Evolutionary conservation across 2,329 filamentous ascomycete genomes (phyloP).

Genomic region (Apiospora marii): DNA sequence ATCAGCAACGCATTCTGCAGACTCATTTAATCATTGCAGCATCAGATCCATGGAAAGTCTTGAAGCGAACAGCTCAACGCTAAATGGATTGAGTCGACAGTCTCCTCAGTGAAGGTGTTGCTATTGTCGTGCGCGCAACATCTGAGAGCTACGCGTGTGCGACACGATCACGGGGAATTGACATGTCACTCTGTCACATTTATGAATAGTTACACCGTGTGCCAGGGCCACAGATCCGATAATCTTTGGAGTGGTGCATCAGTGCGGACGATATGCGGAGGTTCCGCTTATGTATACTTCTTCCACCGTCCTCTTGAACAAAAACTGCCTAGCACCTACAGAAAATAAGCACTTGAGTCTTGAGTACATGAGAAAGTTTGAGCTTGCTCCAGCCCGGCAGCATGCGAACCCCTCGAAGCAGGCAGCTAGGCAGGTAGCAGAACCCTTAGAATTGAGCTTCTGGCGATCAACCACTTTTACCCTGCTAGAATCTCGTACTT

Average conservation of each 20-base stretch:
- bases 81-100: background rate
- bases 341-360: no score
- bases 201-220: background rate
- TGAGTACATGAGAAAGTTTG: background rate
- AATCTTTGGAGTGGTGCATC: background rate
- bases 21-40: background rate
- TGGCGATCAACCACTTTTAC: background rate
- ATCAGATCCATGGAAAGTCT: background rate
- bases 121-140: background rate
- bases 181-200: background rate
- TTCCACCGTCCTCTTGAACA: background rate
- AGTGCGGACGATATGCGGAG: background rate
- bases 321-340: background rate
- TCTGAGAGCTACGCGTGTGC: conserved; percentile 1
- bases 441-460: conserved; percentile 6
- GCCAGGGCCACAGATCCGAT: background rate
- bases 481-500: background rate
- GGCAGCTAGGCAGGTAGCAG: background rate
- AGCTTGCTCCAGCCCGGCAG: background rate
- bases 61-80: background rate
- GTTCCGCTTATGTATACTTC: background rate
- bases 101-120: background rate
- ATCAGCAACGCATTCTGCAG: background rate
- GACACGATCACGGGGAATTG: background rate
- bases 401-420: background rate